phyloP scores from a whole-genome alignment of 805 yeast genomes.

The Vanderwaltozyma tropicalis region DNA sequence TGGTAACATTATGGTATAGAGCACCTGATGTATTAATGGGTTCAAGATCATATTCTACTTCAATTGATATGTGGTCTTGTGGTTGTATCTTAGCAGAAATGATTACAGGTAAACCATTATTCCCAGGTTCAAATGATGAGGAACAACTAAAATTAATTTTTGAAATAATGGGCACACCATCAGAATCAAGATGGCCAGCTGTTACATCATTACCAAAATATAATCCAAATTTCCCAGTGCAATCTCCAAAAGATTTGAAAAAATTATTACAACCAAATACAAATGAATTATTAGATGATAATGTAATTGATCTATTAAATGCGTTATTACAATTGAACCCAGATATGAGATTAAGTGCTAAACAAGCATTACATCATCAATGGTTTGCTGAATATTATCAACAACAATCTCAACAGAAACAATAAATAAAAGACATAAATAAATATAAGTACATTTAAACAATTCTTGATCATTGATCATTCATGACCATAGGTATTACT shows the following conservation, averaged over 20 bases:
- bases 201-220: constrained; percentile 85
- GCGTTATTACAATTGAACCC: constrained; percentile 43
- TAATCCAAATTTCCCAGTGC: constrained; percentile 85
- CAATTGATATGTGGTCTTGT: constrained; percentile 98
- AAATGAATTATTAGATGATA: constrained; percentile 20
- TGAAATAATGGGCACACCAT: constrained; percentile 88
- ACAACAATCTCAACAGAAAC: constrained; percentile 4
- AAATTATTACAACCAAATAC: constrained; percentile 23
- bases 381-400: constrained; percentile 30
- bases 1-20: constrained; percentile 94
- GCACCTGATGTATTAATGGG: constrained; percentile 94
- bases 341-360: constrained; percentile 41
- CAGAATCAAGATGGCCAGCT: constrained; percentile 90
- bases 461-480: too few species aligned
- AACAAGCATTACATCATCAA: constrained; percentile 40
- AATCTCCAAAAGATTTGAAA: constrained; percentile 61
- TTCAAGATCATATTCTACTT: constrained; percentile 94
- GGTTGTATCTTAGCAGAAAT: constrained; percentile 97
- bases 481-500: too few species aligned
- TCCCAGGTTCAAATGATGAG: constrained; percentile 96
- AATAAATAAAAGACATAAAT: neutral
- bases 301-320: constrained; percentile 23
- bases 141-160: constrained; percentile 94
- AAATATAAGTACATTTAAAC: neutral
- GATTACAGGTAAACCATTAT: constrained; percentile 89